These are phyloP conservation scores for Fragosphaeria purpurea DNA, from an alignment of 2,329 filamentous ascomycete genomes.

Conservation along the genomic window DNA sequence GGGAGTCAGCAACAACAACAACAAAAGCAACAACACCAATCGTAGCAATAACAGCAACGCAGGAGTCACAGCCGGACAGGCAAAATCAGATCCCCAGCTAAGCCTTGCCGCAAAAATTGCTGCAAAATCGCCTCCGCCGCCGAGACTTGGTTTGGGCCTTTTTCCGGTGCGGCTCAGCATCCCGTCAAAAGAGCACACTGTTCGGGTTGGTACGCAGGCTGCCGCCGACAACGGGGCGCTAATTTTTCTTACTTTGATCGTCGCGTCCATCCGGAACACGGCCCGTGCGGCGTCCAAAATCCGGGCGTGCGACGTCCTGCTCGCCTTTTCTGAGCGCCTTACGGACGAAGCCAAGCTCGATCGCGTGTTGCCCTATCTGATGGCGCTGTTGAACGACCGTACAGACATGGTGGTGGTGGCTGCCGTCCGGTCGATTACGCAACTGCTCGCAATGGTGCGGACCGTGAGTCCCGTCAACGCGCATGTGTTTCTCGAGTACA, in stretches of 20 bases:
- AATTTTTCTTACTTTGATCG: constrained; percentile 82
- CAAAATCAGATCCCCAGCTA: background rate
- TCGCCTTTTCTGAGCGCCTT: constrained; percentile 82
- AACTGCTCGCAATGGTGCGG: constrained; percentile 75
- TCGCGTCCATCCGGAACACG: constrained; percentile 80
- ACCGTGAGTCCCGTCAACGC: constrained; percentile 75
- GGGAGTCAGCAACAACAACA: background rate
- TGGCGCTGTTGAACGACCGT: constrained; percentile 71
- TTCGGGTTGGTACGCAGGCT: constrained; percentile 49
- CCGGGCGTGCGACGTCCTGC: constrained; percentile 78
- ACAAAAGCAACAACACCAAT: background rate
- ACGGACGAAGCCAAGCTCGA: constrained; percentile 96
- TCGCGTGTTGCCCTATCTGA: constrained; percentile 80
- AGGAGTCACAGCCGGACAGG: background rate
- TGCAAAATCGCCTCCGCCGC: constrained; percentile 16
- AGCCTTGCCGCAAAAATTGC: background rate
- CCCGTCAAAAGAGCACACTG: constrained; percentile 69
- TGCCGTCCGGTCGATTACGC: constrained; percentile 76
- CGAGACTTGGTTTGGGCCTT: constrained; percentile 46
- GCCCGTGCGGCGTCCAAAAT: constrained; percentile 79
- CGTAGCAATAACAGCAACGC: constrained; percentile 11
- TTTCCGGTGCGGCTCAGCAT: constrained; percentile 81
- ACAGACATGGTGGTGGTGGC: constrained; percentile 77
- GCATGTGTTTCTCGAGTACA: constrained; percentile 59
- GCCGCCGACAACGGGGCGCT: constrained; percentile 79